A percentile compares a stretch with the other conserved stretches of the same genome.
phyloP scores from a whole-genome alignment of 75 land plant species.

The Pinus albicaulis region DNA sequence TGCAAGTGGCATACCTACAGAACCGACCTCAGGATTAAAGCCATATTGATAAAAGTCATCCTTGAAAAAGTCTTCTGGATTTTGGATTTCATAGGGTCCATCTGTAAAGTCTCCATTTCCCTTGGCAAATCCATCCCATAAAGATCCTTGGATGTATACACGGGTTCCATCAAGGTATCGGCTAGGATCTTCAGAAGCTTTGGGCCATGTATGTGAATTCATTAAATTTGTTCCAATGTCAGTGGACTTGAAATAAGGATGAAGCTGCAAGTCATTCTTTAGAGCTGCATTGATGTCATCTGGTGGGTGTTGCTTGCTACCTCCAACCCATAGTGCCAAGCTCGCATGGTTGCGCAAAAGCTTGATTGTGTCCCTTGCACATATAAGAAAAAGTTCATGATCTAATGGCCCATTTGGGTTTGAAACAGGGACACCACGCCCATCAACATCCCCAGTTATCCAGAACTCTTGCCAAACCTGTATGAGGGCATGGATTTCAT shows the following conservation, averaged over 20 bases:
- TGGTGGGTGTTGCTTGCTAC: constrained; percentile 93
- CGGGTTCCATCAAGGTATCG: constrained; percentile 87
- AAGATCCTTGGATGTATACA: constrained; percentile 79
- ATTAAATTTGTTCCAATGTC: background rate
- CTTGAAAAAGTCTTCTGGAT: constrained; percentile 84
- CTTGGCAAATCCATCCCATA: constrained; percentile 98
- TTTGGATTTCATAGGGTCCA: constrained; percentile 92
- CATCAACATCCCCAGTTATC: no score
- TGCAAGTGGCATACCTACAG: constrained; percentile 92
- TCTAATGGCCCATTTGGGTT: no score
- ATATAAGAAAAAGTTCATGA: no score
- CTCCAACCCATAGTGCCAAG: constrained; percentile 40
- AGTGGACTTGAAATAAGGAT: constrained; percentile 39
- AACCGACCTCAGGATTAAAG: constrained; percentile 96
- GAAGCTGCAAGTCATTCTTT: constrained; percentile 51
- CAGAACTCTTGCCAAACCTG: constrained; percentile 8
- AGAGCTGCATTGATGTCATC: constrained; percentile 75
- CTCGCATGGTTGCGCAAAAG: no score
- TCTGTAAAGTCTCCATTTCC: constrained; percentile 87
- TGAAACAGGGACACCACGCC: no score
- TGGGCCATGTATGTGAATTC: background rate
- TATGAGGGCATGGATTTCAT: background rate
- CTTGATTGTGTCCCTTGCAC: no score
- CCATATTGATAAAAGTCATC: constrained; percentile 80
- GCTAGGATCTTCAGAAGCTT: constrained; percentile 62